Base-by-base conservation (phyloP, 768 basidiomycete genomes). In the Pulveroboletus sp. region DNA sequence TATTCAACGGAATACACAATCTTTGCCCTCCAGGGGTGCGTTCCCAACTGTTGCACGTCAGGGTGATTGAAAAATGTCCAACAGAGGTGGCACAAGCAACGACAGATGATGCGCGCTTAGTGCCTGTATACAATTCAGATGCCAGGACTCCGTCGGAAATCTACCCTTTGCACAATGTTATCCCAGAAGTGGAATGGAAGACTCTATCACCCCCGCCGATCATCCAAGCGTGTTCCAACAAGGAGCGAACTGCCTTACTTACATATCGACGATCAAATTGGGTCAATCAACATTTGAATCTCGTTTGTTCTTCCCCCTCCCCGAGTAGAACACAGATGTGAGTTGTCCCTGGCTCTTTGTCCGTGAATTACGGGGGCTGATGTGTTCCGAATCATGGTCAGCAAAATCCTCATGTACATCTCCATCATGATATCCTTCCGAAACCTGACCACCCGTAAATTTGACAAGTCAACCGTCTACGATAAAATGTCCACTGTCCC, bases 141-240 rank as follows among this genome's bases (percentile, higher is more conserved):
- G 91, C 95, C 0, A 70, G 71, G 32, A 77, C 82, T 14, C 83
- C 89, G 1, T 76, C 79, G n/a, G 83, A 92, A 45, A 71, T 86
- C 15, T 93, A 92, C 62, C 76, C 81, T 10, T 64, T 89, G 43
- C 81, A 88, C 60, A 76, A 78, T 37, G 79, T 98, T 61, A 85
- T 96, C 33, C 82, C 90, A 0, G 82, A 88, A 49, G 76, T 76
- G 10, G 94, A 96, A 68, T 86, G 88, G 78, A 82, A 85, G 51
- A 75, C 83, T 1, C 72, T 96, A 18, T 76, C 81, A 14, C 58
- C 82, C 35, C 67, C 73, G 26, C 67, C 76, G 3, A 74, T 93
- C 43, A 74, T 84, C 42, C 67, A 75, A 11, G 81, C 82, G 1
- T 52, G 67, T 14, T 72, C 71, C 32, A 64, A 75, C 40, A 63